Conservation (phyloP, 164 flowering plant species). For the Aristolochia californica region DNA sequence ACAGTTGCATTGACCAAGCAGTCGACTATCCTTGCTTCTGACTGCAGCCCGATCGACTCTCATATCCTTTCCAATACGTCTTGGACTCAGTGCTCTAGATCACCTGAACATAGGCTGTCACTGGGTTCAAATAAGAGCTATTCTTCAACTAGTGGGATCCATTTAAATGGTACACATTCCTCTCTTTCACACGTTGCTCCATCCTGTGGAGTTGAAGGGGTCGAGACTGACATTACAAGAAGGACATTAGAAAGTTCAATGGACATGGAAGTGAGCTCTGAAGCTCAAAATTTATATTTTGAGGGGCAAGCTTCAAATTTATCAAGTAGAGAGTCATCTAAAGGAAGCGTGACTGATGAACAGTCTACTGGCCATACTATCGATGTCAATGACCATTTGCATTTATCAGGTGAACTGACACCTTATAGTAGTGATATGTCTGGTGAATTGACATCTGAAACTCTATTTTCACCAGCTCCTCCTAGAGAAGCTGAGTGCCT, state of each 20-base stretch:
- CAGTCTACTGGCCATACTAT: conserved; percentile 3
- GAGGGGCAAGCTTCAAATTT: conserved; percentile 23
- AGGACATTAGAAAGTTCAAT: conserved; percentile 28
- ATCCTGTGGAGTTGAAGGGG: conserved; percentile 42
- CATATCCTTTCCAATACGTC: conserved; percentile 18
- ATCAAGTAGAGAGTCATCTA: conserved; percentile 26
- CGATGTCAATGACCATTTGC: conserved; percentile 26
- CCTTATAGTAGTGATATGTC: conserved; percentile 55
- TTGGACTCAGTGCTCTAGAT: conserved; percentile 26
- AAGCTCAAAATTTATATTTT: conserved; percentile 19
- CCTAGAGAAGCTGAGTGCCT: conserved; percentile 35
- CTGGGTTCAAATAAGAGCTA: conserved; percentile 22
- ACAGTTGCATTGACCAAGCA: conserved; percentile 7
- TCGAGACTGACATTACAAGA: conserved; percentile 35
- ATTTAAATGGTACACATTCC: conserved; percentile 15
- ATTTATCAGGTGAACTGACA: conserved; percentile 22
- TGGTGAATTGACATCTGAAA: conserved; percentile 45
- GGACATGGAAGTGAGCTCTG: conserved; percentile 22
- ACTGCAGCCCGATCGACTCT: conserved; percentile 29
- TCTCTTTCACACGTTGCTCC: conserved; percentile 50
- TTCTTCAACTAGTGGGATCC: conserved; percentile 28
- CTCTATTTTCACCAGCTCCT: conserved; percentile 18
- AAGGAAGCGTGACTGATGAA: conserved; percentile 21
- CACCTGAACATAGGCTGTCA: conserved; percentile 31
- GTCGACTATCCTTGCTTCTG: conserved; percentile 12